Base-by-base conservation (phyloP, 768 basidiomycete genomes). In the Saitozyma podzolica region DNA sequence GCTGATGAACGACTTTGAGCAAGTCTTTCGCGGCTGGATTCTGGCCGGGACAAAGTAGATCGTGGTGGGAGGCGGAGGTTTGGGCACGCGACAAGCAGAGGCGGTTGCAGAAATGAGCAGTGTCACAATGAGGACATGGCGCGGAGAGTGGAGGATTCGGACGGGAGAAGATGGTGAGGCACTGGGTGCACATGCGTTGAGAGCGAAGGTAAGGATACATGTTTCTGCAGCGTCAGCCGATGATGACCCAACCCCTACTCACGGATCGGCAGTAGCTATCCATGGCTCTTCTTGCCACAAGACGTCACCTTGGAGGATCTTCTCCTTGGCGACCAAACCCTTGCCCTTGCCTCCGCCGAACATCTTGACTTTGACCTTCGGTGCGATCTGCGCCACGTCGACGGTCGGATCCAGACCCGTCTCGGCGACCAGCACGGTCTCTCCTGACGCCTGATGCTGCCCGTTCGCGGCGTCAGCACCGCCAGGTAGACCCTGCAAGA, bases 281-380 rank as follows among this genome's bases (percentile, higher is more conserved):
- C 80, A 74, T n/a, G 80, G 80, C 40, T 79, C 76, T 73, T 94
- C 91, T 62, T 86, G 88, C 90, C 92, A 93, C 16, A 95, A 76
- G 5, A 86, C 80, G 64, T 93, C 89, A 0, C 88, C 90, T 69
- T 86, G 84, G 29, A 80, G 80, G 57, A 94, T 88, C 40, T 83
- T 81, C 54, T 86, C 84, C 41, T 80, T 84, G 1, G 90, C 90
- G 0, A 93, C 85, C 42, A 95, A 81, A 0, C 92, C 92, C 70
- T 93, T 93, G 3, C 92, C 92, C 71, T 88, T 92, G 61, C 82
- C 81, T 63, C 83, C 82, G 53, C 85, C 83, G 70, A 91, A 91
- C 78, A 86, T 84, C 72, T 82, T 84, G 7, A 90, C 88, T 50
- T 84, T 82, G 9, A 89, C 83, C 70, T 87, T 88, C 11, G 77